Base-by-base conservation (phyloP, 371 early-diverging fungal species). In the Gilbertella persicaria region DNA sequence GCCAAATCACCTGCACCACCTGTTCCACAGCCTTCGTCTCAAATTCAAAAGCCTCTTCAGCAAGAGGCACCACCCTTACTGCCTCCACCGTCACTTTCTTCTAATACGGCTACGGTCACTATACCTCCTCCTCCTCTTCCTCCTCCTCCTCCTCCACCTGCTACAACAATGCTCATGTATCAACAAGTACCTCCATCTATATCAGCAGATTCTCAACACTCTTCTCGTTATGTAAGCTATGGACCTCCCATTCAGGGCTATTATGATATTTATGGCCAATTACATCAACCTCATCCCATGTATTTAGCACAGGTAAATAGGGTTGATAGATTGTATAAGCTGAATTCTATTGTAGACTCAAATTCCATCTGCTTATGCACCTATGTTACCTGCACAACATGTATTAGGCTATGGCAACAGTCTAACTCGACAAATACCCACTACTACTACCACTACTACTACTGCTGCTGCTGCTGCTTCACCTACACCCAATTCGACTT, bases 231-330 rank as follows among this genome's bases (percentile, higher is more conserved):
- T 12, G 23, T 56, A 10, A 44, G 17, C 37, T 56, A 56, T 26
- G 56, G 42, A n/a, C 49, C 48, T 12, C 17, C 48, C 7, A 39
- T 50, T 20, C 39, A 40, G 30, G 38, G 46, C 4, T 49, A 49
- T 35, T 54, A 54, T n/a, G 60, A 60, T 28, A 19, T 60, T 5
- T 60, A 54, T 58, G 51, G 51, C 14, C 9, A 24, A 29, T 26
- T 28, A 16, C 69, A 50, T 37, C 64, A 29, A 39, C 39, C 55
- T 29, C 67, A 59, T 38, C 71, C 61, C 9, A 66, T 69, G 66
- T 72, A 70, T 50, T 68, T 72, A 66, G 25, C 62, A 26, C 69
- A 69, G 40, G 67, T 66, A 59, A 57, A 12, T 33, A 5, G 17
- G 8, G 4, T 20, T 8, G 1, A 13, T 45, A 30, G 3, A 45